These are phyloP conservation scores for Bruguiera gymnorhiza DNA, from an alignment of 345 rosid genomes.

Conservation along the genomic window DNA sequence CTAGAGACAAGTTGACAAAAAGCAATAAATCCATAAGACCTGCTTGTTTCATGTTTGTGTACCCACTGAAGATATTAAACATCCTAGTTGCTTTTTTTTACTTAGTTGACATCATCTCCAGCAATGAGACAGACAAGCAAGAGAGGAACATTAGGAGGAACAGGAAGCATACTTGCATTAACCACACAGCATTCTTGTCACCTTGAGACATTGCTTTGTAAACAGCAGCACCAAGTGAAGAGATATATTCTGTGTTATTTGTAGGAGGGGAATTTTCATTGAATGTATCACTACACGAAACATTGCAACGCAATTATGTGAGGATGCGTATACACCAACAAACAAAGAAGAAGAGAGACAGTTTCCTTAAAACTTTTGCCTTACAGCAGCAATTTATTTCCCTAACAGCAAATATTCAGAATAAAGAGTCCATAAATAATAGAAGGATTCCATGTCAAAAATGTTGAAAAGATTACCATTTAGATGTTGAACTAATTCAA, in stretches of 20 bases:
- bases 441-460: background rate
- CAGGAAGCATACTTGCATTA: constrained; percentile 77
- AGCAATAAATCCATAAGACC: background rate
- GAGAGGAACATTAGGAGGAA: constrained; percentile 10
- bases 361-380: too few species aligned
- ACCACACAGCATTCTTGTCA: constrained; percentile 87
- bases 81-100: background rate
- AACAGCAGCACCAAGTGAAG: constrained; percentile 80
- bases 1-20: too few species aligned
- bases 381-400: too few species aligned
- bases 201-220: constrained; percentile 90
- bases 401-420: too few species aligned
- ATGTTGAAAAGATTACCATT: background rate
- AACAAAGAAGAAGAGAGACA: background rate
- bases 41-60: background rate
- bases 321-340: background rate
- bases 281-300: constrained; percentile 75
- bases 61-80: background rate
- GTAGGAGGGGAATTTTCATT: constrained; percentile 95
- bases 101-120: background rate
- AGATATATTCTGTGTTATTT: constrained; percentile 65
- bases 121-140: background rate
- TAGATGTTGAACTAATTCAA: background rate
- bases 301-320: constrained; percentile 12
- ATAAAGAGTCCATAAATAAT: too few species aligned